Evolutionary conservation across 2,329 filamentous ascomycete genomes (phyloP), one percentile per base, ranked within the genome.

Genomic region (Ciborinia camelliae): DNA sequence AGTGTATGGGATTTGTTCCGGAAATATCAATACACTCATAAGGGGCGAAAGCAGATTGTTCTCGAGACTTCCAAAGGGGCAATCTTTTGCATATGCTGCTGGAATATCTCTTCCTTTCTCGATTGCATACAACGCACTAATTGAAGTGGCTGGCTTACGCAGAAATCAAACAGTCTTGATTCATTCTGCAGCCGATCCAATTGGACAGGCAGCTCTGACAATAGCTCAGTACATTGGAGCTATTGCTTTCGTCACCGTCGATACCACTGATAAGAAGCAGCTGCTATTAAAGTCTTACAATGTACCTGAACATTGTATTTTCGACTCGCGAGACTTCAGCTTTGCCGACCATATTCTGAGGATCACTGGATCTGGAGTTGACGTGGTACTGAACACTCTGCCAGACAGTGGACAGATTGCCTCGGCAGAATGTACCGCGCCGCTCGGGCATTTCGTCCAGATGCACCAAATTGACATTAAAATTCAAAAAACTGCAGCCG

Each of bases 191-290:
- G 65, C 74, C 1, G 74, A 74, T 9, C 72, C 66, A 2, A 51
- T 76, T 8, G 76, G 77, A 1, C 70, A 71, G 6, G 75, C 75
- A 0, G 69, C 71, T 2, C 73, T 77, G 9, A 64, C 67, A 3
- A 26, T 77, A 2, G 72, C 74, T 1, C 67, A 70, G 26, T 67
- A 68, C 30, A 61, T 64, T 0, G 70, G 68, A 32, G 63, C 63
- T 37, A 67, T 70, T 10, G 67, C 77, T n/a, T 74, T 72, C 43
- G 68, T 66, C 15, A 78, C 76, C 1, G 73, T 72, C 14, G 67
- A 69, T 18, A 71, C 68, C 1, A 51, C 65, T 7, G 65, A 68
- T 37, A 77, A 79, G 63, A 66, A 54, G 47, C 14, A 30, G 23
- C 47, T 50, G 12, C 26, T 50, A 28, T 18, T 50, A 3, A n/a